A percentile compares a stretch with the other conserved stretches of the same genome.
These are phyloP conservation scores for Corymbia calophylla DNA, from an alignment of 441 rosid genomes.

Conservation along the genomic window DNA sequence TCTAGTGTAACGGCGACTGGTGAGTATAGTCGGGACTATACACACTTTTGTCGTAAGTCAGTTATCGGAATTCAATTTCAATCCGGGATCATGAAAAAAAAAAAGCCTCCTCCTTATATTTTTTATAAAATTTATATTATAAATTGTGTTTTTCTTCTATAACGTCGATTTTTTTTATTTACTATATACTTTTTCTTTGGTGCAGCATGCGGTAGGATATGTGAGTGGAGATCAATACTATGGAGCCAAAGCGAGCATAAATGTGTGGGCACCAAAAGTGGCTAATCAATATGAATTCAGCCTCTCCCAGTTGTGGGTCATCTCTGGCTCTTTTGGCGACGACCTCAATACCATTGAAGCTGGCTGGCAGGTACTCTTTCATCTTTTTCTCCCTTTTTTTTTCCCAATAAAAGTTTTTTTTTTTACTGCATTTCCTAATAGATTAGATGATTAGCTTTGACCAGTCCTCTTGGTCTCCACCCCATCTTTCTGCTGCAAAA, in stretches of 20 bases:
- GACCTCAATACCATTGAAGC: conserved; percentile 22
- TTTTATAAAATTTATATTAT: not conserved
- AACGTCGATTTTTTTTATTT: not conserved
- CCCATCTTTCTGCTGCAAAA: not conserved
- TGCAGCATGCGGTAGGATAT: conserved; percentile 13
- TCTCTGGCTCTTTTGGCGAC: conserved; percentile 14
- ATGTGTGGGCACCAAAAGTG: conserved; percentile 16
- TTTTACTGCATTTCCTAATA: not conserved
- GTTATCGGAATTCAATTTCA: not conserved
- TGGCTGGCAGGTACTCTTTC: conserved; percentile 10
- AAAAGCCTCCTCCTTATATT: not conserved
- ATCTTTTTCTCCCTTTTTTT: not conserved
- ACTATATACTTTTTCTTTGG: not conserved
- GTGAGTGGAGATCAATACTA: conserved; percentile 16
- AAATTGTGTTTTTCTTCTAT: not conserved
- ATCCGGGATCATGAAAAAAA: not conserved
- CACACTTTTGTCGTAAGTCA: not conserved
- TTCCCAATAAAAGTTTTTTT: not conserved
- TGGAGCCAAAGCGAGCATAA: conserved; percentile 15
- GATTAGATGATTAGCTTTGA: not conserved
- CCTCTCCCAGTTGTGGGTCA: conserved; percentile 16
- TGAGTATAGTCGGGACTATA: not conserved
- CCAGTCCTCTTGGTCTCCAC: not conserved
- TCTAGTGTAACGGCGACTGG: too few relatives aligned
- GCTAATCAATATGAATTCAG: conserved; percentile 9